phyloP scores from a whole-genome alignment of 164 flowering plant genomes.

The Chimonanthus salicifolius region DNA sequence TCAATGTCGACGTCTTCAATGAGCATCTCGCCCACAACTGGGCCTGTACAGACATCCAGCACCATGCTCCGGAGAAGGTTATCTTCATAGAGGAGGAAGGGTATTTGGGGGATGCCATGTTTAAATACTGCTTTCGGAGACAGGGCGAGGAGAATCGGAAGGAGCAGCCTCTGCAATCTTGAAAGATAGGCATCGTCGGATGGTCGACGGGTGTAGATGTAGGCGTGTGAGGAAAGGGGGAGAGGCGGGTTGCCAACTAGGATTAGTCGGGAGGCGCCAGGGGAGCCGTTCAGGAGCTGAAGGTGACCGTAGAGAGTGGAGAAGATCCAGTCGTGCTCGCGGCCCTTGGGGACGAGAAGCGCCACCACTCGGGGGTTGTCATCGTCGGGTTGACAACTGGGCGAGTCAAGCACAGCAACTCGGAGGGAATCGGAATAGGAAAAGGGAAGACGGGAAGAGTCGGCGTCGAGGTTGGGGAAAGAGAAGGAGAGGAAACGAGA shows the following conservation, averaged over 20 bases:
- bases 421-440: conserved; percentile 26
- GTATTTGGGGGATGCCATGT: conserved; percentile 34
- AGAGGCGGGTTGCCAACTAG: conserved; percentile 44
- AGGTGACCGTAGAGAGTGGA: conserved; percentile 67
- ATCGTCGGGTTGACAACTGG: conserved; percentile 15
- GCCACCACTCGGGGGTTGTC: conserved; percentile 45
- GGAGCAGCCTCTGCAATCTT: conserved; percentile 29
- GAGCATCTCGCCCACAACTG: conserved; percentile 67
- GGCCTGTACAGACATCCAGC: conserved; percentile 43
- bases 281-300: conserved; percentile 56
- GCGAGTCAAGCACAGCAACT: conserved; percentile 68
- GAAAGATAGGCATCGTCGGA: neutral
- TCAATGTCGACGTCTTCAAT: conserved; percentile 72
- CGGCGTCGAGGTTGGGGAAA: conserved; percentile 39
- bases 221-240: neutral
- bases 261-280: conserved; percentile 59
- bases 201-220: conserved; percentile 8
- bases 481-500: conserved; percentile 73
- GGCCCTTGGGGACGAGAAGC: conserved; percentile 66
- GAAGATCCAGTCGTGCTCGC: conserved; percentile 84
- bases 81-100: conserved; percentile 63
- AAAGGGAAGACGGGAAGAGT: conserved; percentile 1
- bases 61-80: conserved; percentile 36
- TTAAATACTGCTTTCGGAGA: conserved; percentile 41
- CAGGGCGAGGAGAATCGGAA: conserved; percentile 49